Evolutionary conservation across 306 rosid species (phyloP).

Genomic region (Ormosia emarginata): DNA sequence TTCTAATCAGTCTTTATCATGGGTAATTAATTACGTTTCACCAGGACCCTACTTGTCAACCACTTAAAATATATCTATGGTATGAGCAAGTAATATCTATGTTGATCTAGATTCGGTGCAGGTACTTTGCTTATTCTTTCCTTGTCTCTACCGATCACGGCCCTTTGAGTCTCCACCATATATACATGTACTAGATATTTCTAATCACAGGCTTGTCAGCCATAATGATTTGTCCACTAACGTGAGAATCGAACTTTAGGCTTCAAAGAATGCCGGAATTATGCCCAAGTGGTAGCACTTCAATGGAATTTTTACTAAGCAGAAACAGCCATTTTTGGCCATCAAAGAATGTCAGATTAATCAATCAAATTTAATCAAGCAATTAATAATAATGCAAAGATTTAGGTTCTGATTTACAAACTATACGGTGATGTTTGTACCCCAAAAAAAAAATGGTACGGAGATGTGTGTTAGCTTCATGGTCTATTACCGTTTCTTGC

Average conservation of each 20-base stretch:
- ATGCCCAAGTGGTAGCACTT: background rate
- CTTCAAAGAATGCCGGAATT: background rate
- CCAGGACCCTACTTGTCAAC: slow-evolving; percentile 20
- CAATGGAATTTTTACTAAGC: background rate
- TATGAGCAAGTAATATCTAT: background rate
- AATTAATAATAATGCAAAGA: background rate
- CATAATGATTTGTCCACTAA: background rate
- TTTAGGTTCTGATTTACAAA: background rate
- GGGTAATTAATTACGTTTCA: background rate
- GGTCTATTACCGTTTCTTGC: background rate
- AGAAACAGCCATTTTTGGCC: background rate
- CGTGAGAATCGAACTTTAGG: background rate
- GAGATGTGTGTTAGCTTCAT: background rate
- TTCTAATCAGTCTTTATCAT: slow-evolving; percentile 19
- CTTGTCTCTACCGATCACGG: background rate
- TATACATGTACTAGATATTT: too few species aligned
- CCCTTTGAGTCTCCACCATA: background rate
- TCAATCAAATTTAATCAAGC: background rate
- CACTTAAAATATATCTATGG: background rate
- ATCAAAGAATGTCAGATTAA: background rate
- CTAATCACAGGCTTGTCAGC: background rate
- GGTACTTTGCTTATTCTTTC: background rate
- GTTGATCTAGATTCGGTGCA: slow-evolving; percentile 8
- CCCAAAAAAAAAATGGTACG: too few species aligned
- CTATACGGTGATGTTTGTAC: background rate